A percentile compares a stretch with the other conserved stretches of the same genome.
These are phyloP conservation scores for Conidiobolus incongruus DNA, from an alignment of 371 early-diverging fungal species.

Conservation along the genomic window DNA sequence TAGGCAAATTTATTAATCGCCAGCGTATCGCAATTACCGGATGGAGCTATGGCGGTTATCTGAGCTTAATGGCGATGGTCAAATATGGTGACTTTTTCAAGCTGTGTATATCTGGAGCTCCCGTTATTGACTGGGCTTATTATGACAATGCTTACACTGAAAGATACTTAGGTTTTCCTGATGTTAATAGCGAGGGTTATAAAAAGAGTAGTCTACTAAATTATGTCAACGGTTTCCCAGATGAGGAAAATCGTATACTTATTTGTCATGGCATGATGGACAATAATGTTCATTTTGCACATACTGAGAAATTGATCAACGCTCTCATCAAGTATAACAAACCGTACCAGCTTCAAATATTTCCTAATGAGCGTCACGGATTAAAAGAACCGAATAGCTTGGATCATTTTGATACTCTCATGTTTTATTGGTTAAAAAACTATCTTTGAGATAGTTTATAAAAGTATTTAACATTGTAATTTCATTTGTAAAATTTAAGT, in stretches of 20 bases:
- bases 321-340: conserved; percentile 27
- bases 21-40: conserved; percentile 36
- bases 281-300: conserved; percentile 59
- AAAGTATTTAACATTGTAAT: no score
- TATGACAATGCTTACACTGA: conserved; percentile 66
- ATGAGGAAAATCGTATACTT: conserved; percentile 33
- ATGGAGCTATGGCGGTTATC: conserved; percentile 53
- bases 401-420: conserved; percentile 60
- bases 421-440: conserved; percentile 43
- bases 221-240: conserved; percentile 28
- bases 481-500: no score
- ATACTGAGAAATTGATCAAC: conserved; percentile 31
- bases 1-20: conserved; percentile 30
- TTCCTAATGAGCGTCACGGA: conserved; percentile 56
- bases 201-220: conserved; percentile 21
- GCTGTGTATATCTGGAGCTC: conserved; percentile 52
- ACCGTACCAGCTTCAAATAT: conserved; percentile 36
- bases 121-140: conserved; percentile 45
- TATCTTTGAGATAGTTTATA: conserved; percentile 21
- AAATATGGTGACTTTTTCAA: conserved; percentile 36
- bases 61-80: conserved; percentile 41
- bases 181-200: conserved; percentile 24
- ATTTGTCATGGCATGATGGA: conserved; percentile 58
- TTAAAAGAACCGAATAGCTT: conserved; percentile 35
- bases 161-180: conserved; percentile 41